Base-by-base conservation (phyloP, 1,284 basidiomycete genomes). In the Moesziomyces sp. region DNA sequence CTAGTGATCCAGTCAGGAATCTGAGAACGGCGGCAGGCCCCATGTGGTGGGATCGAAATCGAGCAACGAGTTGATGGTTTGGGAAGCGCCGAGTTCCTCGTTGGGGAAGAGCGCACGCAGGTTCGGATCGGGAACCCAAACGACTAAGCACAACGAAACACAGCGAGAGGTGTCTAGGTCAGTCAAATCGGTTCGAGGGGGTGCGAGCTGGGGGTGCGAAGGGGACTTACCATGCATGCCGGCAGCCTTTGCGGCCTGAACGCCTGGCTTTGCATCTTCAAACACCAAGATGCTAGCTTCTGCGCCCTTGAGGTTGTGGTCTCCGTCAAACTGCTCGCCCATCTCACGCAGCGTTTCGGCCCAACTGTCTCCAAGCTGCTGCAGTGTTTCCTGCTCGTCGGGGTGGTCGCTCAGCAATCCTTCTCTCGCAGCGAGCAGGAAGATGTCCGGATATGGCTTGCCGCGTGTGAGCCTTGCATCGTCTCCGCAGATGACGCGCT, bases 371-470 rank as follows among this genome's bases (percentile, higher is more conserved):
- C 74, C 76, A 16, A 75, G 52, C 40, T 58, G 58, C 34, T 59
- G 44, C 7, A 14, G 46, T 3, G 67, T 66, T 7, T 26, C 24
- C 8, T 63, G n/a, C 13, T 65, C 56, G 10, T 58, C 56, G 16
- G 62, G 50, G 24, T 73, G 59, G n/a, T 63, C 46, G 42, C 51
- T 49, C 9, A 78, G 68, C 23, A 84, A 59, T 6, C 81, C 81
- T 40, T 79, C 67, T 7, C 72, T 44, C 11, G 83, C 83, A 11
- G 84, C 84, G 3, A 81, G 70, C 10, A 84, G 68, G 64, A 84
- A 84, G 54, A 84, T 77, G 55, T 84, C 84, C 2, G 84, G 83
- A 49, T 58, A 49, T 11, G 84, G 84, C 62, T 84, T 84, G 11
- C 83, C 84, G 23, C 82, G 61, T 1, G 56, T 70, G 23, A 84